phyloP scores from a whole-genome alignment of 2,329 filamentous ascomycete genomes.

The Teratosphaeria nubilosa region DNA sequence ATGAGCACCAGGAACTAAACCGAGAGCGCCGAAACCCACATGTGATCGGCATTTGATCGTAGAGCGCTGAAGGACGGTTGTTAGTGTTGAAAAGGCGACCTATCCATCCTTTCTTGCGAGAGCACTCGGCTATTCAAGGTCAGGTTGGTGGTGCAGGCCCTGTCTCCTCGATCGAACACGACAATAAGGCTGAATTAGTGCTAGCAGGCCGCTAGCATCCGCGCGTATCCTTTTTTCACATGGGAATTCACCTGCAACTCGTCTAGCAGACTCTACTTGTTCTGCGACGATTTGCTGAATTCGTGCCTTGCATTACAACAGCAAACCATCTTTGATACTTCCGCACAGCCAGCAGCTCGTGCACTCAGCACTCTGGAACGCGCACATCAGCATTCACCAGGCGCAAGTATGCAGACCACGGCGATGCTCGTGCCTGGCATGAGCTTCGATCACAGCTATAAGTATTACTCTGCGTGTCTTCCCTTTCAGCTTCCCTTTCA shows the following conservation, averaged over 20 bases:
- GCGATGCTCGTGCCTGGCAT: background rate
- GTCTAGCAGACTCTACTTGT: background rate
- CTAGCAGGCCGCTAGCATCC: background rate
- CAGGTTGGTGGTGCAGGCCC: background rate
- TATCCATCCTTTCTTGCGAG: background rate
- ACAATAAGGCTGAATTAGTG: background rate
- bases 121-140: background rate
- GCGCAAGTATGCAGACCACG: background rate
- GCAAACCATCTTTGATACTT: background rate
- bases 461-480: background rate
- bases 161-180: background rate
- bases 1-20: background rate
- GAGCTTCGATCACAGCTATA: background rate
- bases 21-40: background rate
- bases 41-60: background rate
- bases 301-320: background rate
- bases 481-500: background rate
- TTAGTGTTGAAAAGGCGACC: background rate
- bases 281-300: background rate
- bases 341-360: background rate
- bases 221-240: background rate
- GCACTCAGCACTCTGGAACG: background rate
- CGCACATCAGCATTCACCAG: background rate
- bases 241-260: background rate
- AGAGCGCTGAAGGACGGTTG: background rate